Base-by-base conservation (phyloP, 306 rosid species). In the Castanea crenata region DNA sequence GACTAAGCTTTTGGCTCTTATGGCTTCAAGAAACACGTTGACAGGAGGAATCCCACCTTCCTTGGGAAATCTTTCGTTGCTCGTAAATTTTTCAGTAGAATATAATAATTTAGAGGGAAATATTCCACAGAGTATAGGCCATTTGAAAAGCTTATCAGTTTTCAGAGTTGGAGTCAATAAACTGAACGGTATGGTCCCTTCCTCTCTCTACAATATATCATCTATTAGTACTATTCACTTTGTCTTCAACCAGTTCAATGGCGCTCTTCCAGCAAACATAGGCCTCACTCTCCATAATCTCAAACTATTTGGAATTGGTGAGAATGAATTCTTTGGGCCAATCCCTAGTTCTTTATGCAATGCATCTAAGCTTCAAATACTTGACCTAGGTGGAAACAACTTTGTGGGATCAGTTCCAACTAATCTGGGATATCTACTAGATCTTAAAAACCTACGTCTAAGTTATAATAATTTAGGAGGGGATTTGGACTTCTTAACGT, bases 41-140 rank as follows among this genome's bases (percentile, higher is more conserved):
- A 44, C 0, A 44, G 51, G 88, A 9, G 6, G 25, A 38, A 81
- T 88, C 71, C 86, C 88, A 46, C 0, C 62, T 73, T 82, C 82
- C 35, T n/a, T 85, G 15, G 81, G 87, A 25, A 86, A 86, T 21
- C 81, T 88, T 75, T 74, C 92, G 27, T 79, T 75, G 5, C 75
- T 86, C 11, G 9, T 1, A 6, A 0, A 0, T 7, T 44, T 44
- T 44, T 6, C 0, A 0, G 2, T 62, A 3, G 18, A 2, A 9
- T 0, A 0, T 6, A 84, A 88, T 27, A 20, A 72, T 25, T 56
- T 84, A 5, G 82, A 34, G 19, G 86, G 89, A 0, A 70, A 19
- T 4, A 27, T 88, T 62, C 89, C 86, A 10, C 69, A 55, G 18
- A 80, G 82, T 18, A 8, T 88, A 15, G 74, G 89, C 2, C 59